phyloP scores from a whole-genome alignment of 495 filamentous ascomycete species.

The Parmelia sp. region DNA sequence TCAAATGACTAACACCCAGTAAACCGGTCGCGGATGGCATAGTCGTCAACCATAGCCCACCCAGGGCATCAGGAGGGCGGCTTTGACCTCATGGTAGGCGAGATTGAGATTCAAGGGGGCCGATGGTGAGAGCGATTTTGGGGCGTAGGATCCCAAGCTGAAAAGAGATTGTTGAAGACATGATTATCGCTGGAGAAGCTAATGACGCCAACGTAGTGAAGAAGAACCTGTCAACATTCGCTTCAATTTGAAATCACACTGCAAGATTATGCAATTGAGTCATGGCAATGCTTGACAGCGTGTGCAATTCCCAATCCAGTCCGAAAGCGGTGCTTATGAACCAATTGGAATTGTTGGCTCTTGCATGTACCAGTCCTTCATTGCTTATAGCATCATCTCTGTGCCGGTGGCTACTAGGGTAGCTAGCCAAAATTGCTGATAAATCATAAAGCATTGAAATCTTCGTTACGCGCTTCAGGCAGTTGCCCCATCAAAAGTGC shows the following conservation, averaged over 20 bases:
- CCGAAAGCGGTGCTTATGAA: background rate
- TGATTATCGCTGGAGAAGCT: background rate
- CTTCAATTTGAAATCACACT: too few relatives aligned
- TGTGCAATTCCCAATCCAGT: background rate
- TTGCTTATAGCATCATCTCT: background rate
- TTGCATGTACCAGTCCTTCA: background rate
- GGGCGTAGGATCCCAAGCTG: background rate
- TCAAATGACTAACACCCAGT: background rate
- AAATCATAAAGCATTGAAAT: background rate
- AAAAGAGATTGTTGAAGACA: background rate
- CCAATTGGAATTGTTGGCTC: background rate
- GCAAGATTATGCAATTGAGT: background rate
- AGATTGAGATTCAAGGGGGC: background rate
- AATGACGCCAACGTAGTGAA: background rate
- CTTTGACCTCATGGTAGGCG: background rate
- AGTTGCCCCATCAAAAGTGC: too few relatives aligned
- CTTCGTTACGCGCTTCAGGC: too few relatives aligned
- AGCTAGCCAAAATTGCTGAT: background rate
- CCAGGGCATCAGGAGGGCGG: background rate
- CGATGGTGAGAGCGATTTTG: background rate
- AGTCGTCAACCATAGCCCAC: background rate
- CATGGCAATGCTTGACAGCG: background rate
- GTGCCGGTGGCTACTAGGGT: background rate
- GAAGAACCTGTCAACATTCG: too few relatives aligned
- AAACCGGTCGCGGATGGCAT: background rate